Conservation (phyloP, 352 stramenopile species). For the Globisporangium cylindrosporum region DNA sequence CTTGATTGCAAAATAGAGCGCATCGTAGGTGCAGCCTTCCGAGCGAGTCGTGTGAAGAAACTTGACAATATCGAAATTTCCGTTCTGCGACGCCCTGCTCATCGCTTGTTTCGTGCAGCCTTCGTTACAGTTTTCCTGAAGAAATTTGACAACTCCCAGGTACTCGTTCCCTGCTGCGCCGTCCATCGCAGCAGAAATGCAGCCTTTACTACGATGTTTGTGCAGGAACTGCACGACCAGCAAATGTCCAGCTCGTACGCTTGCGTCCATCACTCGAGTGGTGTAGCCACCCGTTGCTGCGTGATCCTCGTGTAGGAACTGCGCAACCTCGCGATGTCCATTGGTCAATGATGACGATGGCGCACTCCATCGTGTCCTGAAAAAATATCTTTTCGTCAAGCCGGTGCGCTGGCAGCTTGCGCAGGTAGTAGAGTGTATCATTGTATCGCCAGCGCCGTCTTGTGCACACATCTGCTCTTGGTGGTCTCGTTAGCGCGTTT, state of each 20-base stretch:
- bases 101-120: conserved; percentile 7
- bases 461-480: no score
- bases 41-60: neutral
- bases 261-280: neutral
- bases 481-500: no score
- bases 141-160: neutral
- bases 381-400: neutral
- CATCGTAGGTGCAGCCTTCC: neutral
- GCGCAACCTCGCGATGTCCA: neutral
- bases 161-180: neutral
- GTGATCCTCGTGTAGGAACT: conserved; percentile 1
- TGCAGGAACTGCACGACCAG: neutral
- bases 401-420: neutral
- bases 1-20: no score
- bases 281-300: neutral
- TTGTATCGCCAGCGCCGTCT: no score
- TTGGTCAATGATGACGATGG: neutral
- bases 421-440: neutral
- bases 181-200: neutral
- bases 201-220: neutral
- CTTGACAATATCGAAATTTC: neutral
- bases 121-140: conserved; percentile 6
- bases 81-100: neutral
- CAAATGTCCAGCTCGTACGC: neutral
- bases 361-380: neutral